phyloP scores from a whole-genome alignment of 2,329 filamentous ascomycete species.

The Aurifilum marmelostoma region DNA sequence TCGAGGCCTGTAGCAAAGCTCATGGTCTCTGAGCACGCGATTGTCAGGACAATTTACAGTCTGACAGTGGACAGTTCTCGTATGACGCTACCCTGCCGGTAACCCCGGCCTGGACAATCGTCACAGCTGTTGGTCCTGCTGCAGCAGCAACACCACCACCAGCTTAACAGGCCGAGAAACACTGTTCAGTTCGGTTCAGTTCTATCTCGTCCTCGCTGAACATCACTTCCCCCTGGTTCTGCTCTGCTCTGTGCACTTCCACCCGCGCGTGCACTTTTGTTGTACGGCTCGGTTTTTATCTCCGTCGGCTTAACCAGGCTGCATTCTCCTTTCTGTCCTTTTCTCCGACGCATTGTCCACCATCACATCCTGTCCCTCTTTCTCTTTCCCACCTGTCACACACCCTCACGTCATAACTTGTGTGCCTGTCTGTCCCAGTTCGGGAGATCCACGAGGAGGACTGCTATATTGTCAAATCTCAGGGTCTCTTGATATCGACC shows the following conservation, averaged over 20 bases:
- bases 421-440: neutral
- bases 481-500: neutral
- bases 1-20: neutral
- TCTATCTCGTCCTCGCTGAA: neutral
- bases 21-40: conserved; percentile 4
- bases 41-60: neutral
- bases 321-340: neutral
- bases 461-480: neutral
- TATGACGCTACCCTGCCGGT: conserved; percentile 4
- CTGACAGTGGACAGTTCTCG: neutral
- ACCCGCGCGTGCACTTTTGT: neutral
- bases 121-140: neutral
- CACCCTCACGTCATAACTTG: neutral
- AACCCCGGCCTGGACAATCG: conserved; percentile 1
- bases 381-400: neutral
- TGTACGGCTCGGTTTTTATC: neutral
- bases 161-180: neutral
- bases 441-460: neutral
- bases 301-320: neutral
- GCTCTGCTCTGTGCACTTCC: neutral
- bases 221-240: neutral
- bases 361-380: neutral
- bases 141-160: neutral
- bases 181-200: neutral
- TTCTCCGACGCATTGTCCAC: conserved; percentile 3